Evolutionary conservation across 176 grass and related monocot genomes (phyloP).

Genomic region (Elymus sibiricus): DNA sequence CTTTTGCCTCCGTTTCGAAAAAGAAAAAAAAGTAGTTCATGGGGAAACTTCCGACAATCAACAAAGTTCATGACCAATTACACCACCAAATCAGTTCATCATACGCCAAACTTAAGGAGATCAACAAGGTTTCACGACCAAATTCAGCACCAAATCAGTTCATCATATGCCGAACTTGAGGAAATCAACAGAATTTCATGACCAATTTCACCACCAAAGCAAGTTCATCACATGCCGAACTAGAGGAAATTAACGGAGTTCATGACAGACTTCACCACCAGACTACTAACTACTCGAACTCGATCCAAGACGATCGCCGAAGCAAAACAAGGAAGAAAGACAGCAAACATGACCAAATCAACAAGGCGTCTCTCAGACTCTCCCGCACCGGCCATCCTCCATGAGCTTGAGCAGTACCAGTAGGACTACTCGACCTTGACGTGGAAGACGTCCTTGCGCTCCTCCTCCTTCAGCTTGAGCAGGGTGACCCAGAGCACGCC

Average conservation of each 20-base stretch:
- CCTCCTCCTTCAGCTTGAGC: conserved; percentile 61
- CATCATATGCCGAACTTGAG: no score
- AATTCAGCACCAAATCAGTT: not conserved
- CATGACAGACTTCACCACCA: not conserved
- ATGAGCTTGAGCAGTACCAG: no score
- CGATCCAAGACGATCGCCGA: not conserved
- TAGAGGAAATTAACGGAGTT: not conserved
- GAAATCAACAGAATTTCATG: not conserved
- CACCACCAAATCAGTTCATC: not conserved
- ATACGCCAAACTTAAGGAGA: not conserved
- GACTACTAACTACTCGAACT: no score
- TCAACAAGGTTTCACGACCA: not conserved
- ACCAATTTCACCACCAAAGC: not conserved
- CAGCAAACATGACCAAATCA: no score
- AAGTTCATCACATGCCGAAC: not conserved
- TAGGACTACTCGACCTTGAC: conserved; percentile 4
- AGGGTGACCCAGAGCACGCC: conserved; percentile 56
- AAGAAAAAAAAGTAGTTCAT: no score
- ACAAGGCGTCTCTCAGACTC: no score
- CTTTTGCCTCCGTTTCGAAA: no score
- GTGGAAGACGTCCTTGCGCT: conserved; percentile 54
- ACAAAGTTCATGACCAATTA: not conserved
- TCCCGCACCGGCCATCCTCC: no score
- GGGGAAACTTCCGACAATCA: no score
- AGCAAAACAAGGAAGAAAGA: no score